phyloP scores from a whole-genome alignment of 441 rosid genomes.

The Corymbia citriodora region DNA sequence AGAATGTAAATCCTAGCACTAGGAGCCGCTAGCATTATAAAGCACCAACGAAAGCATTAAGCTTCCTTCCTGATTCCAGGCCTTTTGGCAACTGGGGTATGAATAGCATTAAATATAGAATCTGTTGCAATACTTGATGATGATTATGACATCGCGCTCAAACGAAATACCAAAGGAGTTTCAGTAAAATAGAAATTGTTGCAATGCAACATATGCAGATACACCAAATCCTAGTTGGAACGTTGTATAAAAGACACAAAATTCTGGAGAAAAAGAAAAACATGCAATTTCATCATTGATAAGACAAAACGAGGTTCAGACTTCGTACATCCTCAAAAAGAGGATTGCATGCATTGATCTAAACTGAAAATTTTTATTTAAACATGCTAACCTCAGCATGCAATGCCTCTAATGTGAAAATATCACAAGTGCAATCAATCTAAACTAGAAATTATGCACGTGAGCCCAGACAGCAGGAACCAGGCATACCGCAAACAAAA shows the following conservation, averaged over 20 bases:
- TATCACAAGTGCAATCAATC: background rate
- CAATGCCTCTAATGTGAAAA: background rate
- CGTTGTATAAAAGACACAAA: background rate
- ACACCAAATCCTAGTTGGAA: background rate
- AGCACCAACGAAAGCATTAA: conserved; percentile 12
- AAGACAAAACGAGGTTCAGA: background rate
- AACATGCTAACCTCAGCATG: background rate
- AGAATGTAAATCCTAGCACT: background rate
- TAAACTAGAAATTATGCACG: background rate
- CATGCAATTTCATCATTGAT: background rate
- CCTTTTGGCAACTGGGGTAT: conserved; percentile 20
- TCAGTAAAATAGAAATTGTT: background rate
- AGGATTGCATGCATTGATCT: background rate
- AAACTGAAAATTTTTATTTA: background rate
- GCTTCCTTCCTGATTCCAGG: conserved; percentile 12
- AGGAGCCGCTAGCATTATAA: background rate
- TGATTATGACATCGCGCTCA: conserved; percentile 2
- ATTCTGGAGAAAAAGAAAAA: background rate
- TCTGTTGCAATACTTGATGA: conserved; percentile 11
- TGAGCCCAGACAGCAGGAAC: background rate
- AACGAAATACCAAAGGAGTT: background rate
- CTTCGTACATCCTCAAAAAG: background rate
- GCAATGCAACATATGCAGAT: background rate
- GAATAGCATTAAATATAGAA: conserved; percentile 12
- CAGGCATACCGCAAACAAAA: background rate